A percentile compares a stretch with the other conserved stretches of the same genome.
Conservation (phyloP, 2,329 filamentous ascomycete species). For the Exophiala spinifera region DNA sequence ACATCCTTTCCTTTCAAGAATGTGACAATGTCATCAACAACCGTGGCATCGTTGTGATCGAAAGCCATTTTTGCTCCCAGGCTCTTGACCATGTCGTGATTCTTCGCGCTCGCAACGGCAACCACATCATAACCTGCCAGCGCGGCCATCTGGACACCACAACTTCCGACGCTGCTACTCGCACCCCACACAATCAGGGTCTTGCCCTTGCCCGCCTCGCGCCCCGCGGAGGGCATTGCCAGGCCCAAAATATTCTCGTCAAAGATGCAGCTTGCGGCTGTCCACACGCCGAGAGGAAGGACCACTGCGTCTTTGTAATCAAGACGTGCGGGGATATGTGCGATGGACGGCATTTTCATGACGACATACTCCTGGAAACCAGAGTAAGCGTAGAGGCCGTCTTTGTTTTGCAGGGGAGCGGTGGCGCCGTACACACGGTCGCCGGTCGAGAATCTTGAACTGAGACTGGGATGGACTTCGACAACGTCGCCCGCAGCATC, state of each 20-base stretch:
- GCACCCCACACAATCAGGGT: constrained; percentile 43
- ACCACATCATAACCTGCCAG: constrained; percentile 43
- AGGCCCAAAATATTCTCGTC: constrained; percentile 25
- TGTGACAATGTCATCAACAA: constrained; percentile 15
- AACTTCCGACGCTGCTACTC: constrained; percentile 42
- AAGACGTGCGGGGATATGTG: constrained; percentile 33
- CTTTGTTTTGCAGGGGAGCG: constrained; percentile 9
- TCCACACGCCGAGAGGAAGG: constrained; percentile 36
- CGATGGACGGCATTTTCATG: constrained; percentile 20
- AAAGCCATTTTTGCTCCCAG: constrained; percentile 45
- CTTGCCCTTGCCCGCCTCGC: constrained; percentile 11
- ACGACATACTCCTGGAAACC: constrained; percentile 33
- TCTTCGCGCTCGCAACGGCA: constrained; percentile 38
- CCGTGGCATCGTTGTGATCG: constrained; percentile 39
- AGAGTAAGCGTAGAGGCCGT: constrained; percentile 31
- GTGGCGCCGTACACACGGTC: constrained; percentile 41
- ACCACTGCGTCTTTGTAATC: constrained; percentile 36
- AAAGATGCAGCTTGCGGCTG: constrained; percentile 36
- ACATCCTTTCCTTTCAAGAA: constrained; percentile 12
- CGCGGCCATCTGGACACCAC: constrained; percentile 41
- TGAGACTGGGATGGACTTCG: constrained; percentile 43
- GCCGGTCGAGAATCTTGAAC: constrained; percentile 45
- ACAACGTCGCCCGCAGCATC: constrained; percentile 48
- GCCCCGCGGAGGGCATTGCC: constrained; percentile 24
- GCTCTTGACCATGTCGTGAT: constrained; percentile 42